Conservation (phyloP, 192 early-diverging fungal species). For the Jimgerdemannia lactiflua region DNA sequence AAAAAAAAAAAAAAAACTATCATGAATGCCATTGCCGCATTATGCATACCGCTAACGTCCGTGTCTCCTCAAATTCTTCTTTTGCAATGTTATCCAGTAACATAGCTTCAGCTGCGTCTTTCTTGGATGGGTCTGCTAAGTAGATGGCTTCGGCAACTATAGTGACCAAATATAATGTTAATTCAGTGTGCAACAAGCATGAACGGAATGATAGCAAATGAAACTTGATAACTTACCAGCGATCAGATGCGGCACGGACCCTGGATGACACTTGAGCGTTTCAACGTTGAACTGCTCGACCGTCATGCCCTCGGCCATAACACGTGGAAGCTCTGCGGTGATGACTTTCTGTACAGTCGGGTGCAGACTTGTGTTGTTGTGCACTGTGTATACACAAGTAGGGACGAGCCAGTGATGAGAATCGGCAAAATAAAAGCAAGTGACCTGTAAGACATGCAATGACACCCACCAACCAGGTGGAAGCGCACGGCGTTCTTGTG, state of each 20-base stretch:
- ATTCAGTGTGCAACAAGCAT: no score
- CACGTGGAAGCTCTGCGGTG: not conserved
- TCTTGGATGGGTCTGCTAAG: conserved; percentile 3
- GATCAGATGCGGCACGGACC: conserved; percentile 16
- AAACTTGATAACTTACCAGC: not conserved
- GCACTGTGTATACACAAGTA: no score
- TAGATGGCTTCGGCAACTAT: conserved; percentile 10
- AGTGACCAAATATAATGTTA: no score
- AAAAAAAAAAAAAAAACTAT: no score
- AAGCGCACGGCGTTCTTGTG: conserved; percentile 47
- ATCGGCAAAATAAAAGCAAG: not conserved
- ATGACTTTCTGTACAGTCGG: conserved; percentile 10
- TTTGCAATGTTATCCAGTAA: conserved; percentile 7
- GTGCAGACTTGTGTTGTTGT: conserved; percentile 2
- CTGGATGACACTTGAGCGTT: conserved; percentile 12
- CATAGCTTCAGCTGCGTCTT: conserved; percentile 11
- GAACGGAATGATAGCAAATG: no score
- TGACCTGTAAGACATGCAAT: no score
- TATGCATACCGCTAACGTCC: conserved; percentile 12
- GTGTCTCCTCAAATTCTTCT: conserved; percentile 4
- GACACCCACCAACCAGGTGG: conserved; percentile 36
- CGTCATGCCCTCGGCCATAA: conserved; percentile 2
- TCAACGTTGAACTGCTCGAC: conserved; percentile 2
- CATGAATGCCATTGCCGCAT: no score
- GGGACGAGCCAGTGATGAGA: no score